These are phyloP conservation scores for Tulasnella calospora DNA, from an alignment of 768 basidiomycete species.

Conservation along the genomic window DNA sequence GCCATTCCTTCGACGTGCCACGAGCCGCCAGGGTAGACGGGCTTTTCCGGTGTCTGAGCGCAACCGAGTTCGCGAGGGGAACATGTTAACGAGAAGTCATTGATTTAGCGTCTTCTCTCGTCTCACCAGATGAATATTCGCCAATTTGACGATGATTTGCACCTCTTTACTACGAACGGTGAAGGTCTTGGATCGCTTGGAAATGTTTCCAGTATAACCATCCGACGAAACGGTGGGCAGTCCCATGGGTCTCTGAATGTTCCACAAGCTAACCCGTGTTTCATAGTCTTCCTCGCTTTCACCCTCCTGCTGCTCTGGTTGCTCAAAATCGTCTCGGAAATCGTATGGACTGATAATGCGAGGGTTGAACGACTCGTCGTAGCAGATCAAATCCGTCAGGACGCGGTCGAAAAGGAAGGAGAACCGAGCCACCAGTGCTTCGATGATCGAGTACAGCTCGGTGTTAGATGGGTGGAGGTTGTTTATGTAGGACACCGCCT, in stretches of 20 bases:
- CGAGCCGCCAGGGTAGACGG: constrained; percentile 47
- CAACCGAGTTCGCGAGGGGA: too few species aligned
- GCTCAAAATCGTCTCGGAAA: neutral
- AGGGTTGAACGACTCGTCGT: neutral
- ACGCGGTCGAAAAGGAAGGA: constrained; percentile 13
- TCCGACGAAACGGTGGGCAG: neutral
- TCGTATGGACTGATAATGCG: neutral
- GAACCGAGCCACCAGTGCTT: constrained; percentile 3
- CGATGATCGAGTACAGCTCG: constrained; percentile 19
- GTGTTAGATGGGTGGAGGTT: constrained; percentile 19
- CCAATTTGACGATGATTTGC: constrained; percentile 38
- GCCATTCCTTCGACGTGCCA: constrained; percentile 42
- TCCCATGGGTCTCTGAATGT: neutral
- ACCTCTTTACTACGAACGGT: constrained; percentile 3
- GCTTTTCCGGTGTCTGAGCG: constrained; percentile 40
- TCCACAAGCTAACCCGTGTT: neutral
- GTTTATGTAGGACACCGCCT: constrained; percentile 8
- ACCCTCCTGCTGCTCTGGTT: neutral
- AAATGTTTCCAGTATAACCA: neutral
- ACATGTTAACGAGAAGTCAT: too few species aligned
- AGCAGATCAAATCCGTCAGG: constrained; percentile 7
- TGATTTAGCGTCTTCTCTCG: too few species aligned
- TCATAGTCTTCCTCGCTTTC: neutral
- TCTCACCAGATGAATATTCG: constrained; percentile 34
- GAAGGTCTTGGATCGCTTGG: neutral